phyloP scores from a whole-genome alignment of 805 yeast species.

The Zygosaccharomyces bisporus region DNA sequence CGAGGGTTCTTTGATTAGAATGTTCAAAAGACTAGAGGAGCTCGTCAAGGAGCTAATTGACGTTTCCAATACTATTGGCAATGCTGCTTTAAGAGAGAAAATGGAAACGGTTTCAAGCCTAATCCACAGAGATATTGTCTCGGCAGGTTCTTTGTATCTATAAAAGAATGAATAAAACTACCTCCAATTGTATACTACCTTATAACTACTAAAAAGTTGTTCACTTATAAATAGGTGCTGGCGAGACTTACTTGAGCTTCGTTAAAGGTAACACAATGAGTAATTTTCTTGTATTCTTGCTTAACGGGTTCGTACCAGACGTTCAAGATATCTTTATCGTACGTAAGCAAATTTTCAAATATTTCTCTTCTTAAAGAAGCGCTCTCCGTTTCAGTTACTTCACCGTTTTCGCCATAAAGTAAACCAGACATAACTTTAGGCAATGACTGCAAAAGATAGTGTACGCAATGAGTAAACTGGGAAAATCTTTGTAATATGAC shows the following conservation, averaged over 20 bases:
- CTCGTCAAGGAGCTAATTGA: constrained; percentile 81
- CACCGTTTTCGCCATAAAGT: constrained; percentile 18
- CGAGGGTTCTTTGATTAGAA: constrained; percentile 92
- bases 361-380: constrained; percentile 24
- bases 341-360: constrained; percentile 24
- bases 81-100: constrained; percentile 75
- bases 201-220: not conserved
- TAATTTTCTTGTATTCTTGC: constrained; percentile 18
- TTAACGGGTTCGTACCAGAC: constrained; percentile 28
- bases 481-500: constrained; percentile 27
- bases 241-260: constrained; percentile 15
- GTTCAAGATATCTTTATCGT: constrained; percentile 16
- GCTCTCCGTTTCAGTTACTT: constrained; percentile 27
- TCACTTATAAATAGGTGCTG: constrained; percentile 9
- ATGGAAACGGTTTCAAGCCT: constrained; percentile 82
- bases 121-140: constrained; percentile 92
- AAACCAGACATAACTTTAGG: constrained; percentile 31
- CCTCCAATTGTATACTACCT: constrained; percentile 3
- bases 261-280: constrained; percentile 8
- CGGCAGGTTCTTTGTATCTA: constrained; percentile 89
- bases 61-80: constrained; percentile 95
- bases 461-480: constrained; percentile 19
- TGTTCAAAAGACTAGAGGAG: constrained; percentile 93
- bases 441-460: constrained; percentile 16
- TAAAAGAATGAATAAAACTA: constrained; percentile 11